Conservation (phyloP, 2,329 filamentous ascomycete genomes). For the Phaeoacremonium minimum region DNA sequence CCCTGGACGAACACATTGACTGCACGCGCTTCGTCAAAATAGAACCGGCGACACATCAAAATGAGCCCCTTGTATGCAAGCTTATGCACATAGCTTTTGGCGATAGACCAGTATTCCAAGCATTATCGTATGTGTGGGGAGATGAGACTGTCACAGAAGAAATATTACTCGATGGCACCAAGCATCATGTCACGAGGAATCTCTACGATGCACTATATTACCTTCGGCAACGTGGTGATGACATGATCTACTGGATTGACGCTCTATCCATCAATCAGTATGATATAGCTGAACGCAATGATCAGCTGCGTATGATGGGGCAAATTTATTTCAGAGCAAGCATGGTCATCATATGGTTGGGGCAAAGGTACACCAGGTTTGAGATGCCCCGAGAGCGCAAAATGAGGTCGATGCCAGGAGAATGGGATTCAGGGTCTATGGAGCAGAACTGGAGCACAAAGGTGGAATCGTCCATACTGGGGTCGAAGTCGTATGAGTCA, state of each 20-base stretch:
- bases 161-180: slow-evolving; percentile 12
- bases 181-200: slow-evolving; percentile 9
- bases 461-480: too few relatives aligned
- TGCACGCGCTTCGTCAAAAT: slow-evolving; percentile 10
- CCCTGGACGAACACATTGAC: too few relatives aligned
- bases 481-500: too few relatives aligned
- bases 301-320: slow-evolving; percentile 15
- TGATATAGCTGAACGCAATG: slow-evolving; percentile 13
- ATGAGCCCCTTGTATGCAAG: slow-evolving; percentile 9
- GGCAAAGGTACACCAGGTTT: slow-evolving; percentile 2
- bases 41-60: slow-evolving; percentile 3
- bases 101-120: slow-evolving; percentile 13
- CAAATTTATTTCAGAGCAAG: slow-evolving; percentile 15
- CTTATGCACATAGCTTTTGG: slow-evolving; percentile 9
- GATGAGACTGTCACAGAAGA: slow-evolving; percentile 5
- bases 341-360: slow-evolving; percentile 15
- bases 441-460: not conserved
- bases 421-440: not conserved
- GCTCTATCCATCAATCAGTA: slow-evolving; percentile 18
- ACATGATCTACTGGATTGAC: slow-evolving; percentile 14
- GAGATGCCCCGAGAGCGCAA: not conserved
- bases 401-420: too few relatives aligned
- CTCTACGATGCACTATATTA: slow-evolving; percentile 11
- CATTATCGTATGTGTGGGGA: slow-evolving; percentile 20
- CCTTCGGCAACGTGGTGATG: slow-evolving; percentile 5